Base-by-base conservation (phyloP, 768 basidiomycete species). In the Coprinopsis cinerea region DNA sequence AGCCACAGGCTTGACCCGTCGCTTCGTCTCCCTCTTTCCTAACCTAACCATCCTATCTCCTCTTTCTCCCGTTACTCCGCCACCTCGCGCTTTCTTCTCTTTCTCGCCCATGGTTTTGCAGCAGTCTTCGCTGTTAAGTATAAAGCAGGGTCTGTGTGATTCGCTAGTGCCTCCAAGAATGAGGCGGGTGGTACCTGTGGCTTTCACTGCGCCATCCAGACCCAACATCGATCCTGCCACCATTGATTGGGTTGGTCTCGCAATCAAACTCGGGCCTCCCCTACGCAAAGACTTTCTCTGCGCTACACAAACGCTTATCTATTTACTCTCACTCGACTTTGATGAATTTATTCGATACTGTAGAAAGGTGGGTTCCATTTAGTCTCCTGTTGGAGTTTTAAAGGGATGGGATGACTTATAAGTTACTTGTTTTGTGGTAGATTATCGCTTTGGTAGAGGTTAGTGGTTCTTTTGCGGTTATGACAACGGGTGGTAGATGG, bases 401-500 rank as follows among this genome's bases (percentile, higher is more conserved):
- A 15, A 18, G 36, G 36, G 36, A 11, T 11, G 36, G 6, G 36
- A 6, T n/a, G n/a, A 39, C 11, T 39, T 15, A 39, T 10, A 39
- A 23, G n/a, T 51, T 34, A 43, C 32, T 37, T 25, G 36, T 30
- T 30, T 35, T 27, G n/a, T 43, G 17, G 32, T 35, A 51, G 49
- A 51, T 51, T 22, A 51, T 43, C 20, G 42, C 49, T 35, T 51
- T 51, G 49, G 45, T 51, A 17, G 49, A 51, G 49, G 49, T 51
- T 34, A 26, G 49, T n/a, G n/a, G n/a, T n/a, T n/a, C n/a, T n/a
- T n/a, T n/a, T n/a, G n/a, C n/a, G n/a, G n/a, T n/a, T n/a, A n/a
- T n/a, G n/a, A n/a, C 10, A 18, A 11, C 36, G 36, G 30, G 30
- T 7, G 7, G 15, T 32, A 39, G 11, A 39, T 17, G 17, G 11